Evolutionary conservation across 1,284 basidiomycete species (phyloP).

Genomic region (Apiotrichum akiyoshidainum): DNA sequence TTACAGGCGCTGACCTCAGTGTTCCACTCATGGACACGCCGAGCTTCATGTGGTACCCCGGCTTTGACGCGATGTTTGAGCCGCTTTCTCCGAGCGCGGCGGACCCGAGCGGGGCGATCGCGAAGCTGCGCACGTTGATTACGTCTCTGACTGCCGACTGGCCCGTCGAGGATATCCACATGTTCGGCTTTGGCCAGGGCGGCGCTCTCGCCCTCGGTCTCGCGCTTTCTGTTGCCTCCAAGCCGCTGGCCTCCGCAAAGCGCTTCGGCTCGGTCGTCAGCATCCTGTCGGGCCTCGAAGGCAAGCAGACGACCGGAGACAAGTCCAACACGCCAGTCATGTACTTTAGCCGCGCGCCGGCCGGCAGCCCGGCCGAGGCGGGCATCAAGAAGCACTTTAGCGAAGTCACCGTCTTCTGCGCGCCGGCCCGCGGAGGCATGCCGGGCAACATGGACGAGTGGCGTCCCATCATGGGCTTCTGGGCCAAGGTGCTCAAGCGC

Average conservation of each 20-base stretch:
- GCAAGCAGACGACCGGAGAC: conserved; percentile 55
- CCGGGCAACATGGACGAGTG: conserved; percentile 71
- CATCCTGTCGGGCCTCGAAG: background rate
- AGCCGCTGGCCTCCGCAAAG: background rate
- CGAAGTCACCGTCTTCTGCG: conserved; percentile 53
- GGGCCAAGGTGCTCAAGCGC: conserved; percentile 67
- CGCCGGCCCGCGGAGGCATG: conserved; percentile 61
- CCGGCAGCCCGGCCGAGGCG: conserved; percentile 47
- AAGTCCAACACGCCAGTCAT: conserved; percentile 59
- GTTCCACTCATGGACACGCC: conserved; percentile 1
- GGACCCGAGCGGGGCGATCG: conserved; percentile 59
- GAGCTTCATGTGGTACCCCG: conserved; percentile 70
- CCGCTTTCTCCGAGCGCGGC: conserved; percentile 63
- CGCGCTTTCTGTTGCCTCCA: conserved; percentile 4
- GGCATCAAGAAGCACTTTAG: conserved; percentile 62
- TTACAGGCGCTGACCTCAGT: background rate
- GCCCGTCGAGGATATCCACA: conserved; percentile 66
- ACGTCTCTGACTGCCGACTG: conserved; percentile 61
- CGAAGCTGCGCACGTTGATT: conserved; percentile 56
- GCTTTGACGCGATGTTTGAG: conserved; percentile 75
- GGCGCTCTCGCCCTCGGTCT: conserved; percentile 64
- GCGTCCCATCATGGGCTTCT: conserved; percentile 79
- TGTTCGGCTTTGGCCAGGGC: conserved; percentile 88
- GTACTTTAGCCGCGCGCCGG: conserved; percentile 57
- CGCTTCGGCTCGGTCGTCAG: conserved; percentile 10